A percentile compares a stretch with the other conserved stretches of the same genome.
Evolutionary conservation across 2,329 filamentous ascomycete species (phyloP).

Genomic region (Trichoderma sp.): DNA sequence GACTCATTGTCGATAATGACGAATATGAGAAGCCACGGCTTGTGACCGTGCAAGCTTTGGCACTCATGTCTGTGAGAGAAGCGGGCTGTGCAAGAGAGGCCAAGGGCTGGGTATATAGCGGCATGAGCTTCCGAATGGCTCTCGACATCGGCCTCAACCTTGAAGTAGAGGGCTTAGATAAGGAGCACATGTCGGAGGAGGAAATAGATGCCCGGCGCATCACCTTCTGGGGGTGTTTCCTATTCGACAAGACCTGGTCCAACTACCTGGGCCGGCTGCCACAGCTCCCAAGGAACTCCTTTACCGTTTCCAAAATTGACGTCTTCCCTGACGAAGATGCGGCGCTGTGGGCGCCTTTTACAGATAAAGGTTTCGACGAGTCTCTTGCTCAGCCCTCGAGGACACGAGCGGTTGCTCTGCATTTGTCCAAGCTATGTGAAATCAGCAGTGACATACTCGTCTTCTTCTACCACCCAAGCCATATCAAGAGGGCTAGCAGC

Average conservation of each 20-base stretch:
- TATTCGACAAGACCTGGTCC: constrained; percentile 99
- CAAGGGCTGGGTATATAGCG: constrained; percentile 97
- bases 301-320: constrained; percentile 85
- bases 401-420: constrained; percentile 77
- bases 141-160: constrained; percentile 91
- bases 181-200: constrained; percentile 67
- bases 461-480: constrained; percentile 85
- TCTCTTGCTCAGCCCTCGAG: constrained; percentile 76
- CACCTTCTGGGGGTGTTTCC: constrained; percentile 96
- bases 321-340: constrained; percentile 89
- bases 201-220: constrained; percentile 88
- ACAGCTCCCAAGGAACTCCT: constrained; percentile 76
- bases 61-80: constrained; percentile 94
- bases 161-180: constrained; percentile 68
- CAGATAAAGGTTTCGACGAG: constrained; percentile 75
- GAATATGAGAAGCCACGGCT: constrained; percentile 88
- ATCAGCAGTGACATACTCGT: constrained; percentile 89
- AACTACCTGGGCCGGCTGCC: constrained; percentile 93
- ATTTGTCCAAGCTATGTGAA: constrained; percentile 82
- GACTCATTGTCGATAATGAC: constrained; percentile 85
- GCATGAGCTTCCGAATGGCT: constrained; percentile 98
- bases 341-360: constrained; percentile 84
- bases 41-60: constrained; percentile 89
- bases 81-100: constrained; percentile 92
- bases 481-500: constrained; percentile 63